Evolutionary conservation across 1,284 basidiomycete species (phyloP).

Genomic region (Trametes hirsuta): DNA sequence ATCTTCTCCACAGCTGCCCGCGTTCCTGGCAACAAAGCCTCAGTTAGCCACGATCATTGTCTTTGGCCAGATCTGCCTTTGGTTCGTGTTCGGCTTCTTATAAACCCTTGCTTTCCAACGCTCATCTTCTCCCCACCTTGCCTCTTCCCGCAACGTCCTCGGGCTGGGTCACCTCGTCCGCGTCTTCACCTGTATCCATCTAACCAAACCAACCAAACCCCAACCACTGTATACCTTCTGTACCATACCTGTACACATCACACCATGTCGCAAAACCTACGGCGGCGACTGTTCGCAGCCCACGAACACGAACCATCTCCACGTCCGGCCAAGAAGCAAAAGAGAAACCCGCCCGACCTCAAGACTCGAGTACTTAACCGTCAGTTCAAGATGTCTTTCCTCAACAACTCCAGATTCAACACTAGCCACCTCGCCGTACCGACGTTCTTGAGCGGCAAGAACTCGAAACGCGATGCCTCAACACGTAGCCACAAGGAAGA

Average conservation of each 20-base stretch:
- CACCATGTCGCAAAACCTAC: conserved; percentile 19
- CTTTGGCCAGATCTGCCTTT: conserved; percentile 23
- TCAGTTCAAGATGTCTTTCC: conserved; percentile 30
- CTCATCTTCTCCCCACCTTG: conserved; percentile 14
- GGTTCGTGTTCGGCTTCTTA: conserved; percentile 24
- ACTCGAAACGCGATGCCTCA: conserved; percentile 41
- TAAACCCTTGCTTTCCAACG: conserved; percentile 5
- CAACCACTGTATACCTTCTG: conserved; percentile 8
- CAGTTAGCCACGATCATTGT: conserved; percentile 16
- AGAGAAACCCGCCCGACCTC: conserved; percentile 39
- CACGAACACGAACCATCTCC: conserved; percentile 26
- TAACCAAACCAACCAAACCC: background rate
- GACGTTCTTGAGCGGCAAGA: conserved; percentile 52
- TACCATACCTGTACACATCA: conserved; percentile 17
- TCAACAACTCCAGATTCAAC: conserved; percentile 34
- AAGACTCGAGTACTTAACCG: conserved; percentile 26
- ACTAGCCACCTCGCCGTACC: conserved; percentile 56
- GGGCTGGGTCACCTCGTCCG: conserved; percentile 9
- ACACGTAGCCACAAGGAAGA: conserved; percentile 60
- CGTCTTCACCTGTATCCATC: background rate
- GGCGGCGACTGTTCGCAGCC: conserved; percentile 29
- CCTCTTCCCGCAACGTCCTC: conserved; percentile 15
- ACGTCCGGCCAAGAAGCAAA: conserved; percentile 47
- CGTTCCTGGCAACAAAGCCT: conserved; percentile 20
- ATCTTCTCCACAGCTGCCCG: conserved; percentile 20